A percentile compares a stretch with the other conserved stretches of the same genome.
Conservation (phyloP, 495 filamentous ascomycete species). For the Penicillium canariense region DNA sequence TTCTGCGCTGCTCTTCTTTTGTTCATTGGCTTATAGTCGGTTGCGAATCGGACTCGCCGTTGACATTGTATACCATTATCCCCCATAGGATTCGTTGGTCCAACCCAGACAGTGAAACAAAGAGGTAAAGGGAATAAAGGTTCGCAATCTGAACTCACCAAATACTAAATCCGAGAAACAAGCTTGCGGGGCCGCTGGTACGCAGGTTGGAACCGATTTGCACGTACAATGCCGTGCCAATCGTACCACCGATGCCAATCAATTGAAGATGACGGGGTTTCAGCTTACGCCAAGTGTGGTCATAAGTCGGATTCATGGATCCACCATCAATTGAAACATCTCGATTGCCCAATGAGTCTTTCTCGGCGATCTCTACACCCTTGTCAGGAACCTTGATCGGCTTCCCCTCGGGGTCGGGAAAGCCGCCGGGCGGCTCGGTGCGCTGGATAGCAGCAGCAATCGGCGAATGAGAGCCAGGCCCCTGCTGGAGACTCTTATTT, state of each 20-base stretch:
- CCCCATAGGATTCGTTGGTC: background rate
- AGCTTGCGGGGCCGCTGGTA: constrained; percentile 69
- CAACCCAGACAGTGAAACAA: constrained; percentile 5
- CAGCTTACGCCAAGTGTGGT: constrained; percentile 56
- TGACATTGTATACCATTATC: background rate
- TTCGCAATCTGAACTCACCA: constrained; percentile 26
- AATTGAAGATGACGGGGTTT: constrained; percentile 69
- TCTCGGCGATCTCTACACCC: constrained; percentile 17
- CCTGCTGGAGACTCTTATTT: constrained; percentile 1
- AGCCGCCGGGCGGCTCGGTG: constrained; percentile 6
- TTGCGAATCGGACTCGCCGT: background rate
- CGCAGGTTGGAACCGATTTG: constrained; percentile 67
- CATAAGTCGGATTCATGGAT: constrained; percentile 32
- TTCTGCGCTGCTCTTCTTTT: background rate
- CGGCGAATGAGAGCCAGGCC: constrained; percentile 11
- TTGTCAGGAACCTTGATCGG: constrained; percentile 11
- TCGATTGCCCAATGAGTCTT: constrained; percentile 15
- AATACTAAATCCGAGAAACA: constrained; percentile 68
- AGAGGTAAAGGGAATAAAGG: background rate
- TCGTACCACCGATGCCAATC: constrained; percentile 74
- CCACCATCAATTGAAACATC: constrained; percentile 26
- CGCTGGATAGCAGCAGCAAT: constrained; percentile 15
- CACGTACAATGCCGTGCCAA: constrained; percentile 79
- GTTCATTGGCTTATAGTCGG: background rate
- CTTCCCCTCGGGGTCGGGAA: constrained; percentile 10